phyloP scores from a whole-genome alignment of 192 early-diverging fungal genomes.

The Gryganskiella cystojenkinii region DNA sequence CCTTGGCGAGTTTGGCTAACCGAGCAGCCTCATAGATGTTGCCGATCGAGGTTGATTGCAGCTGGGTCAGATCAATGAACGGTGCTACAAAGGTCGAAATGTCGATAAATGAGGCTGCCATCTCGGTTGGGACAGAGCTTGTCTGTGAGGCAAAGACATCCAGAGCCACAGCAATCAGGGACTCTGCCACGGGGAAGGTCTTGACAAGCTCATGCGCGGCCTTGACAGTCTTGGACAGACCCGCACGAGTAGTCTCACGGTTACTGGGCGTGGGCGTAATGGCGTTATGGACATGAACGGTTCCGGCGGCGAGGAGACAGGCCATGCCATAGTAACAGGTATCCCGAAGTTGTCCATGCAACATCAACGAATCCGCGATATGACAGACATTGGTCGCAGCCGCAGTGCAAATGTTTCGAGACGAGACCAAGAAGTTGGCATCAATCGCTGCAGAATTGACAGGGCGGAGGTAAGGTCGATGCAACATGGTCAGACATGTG shows the following conservation, averaged over 20 bases:
- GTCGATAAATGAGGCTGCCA: constrained; percentile 51
- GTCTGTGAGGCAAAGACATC: constrained; percentile 52
- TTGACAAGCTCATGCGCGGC: constrained; percentile 51
- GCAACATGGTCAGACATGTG: constrained; percentile 64
- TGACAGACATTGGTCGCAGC: constrained; percentile 56
- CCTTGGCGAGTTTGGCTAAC: constrained; percentile 47
- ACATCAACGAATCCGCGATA: constrained; percentile 53
- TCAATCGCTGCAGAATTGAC: constrained; percentile 46
- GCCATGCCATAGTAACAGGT: constrained; percentile 50
- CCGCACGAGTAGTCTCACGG: constrained; percentile 47
- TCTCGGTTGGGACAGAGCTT: constrained; percentile 44
- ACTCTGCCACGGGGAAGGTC: constrained; percentile 52
- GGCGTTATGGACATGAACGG: constrained; percentile 57
- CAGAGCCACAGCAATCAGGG: constrained; percentile 43
- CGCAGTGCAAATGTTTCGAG: constrained; percentile 51
- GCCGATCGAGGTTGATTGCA: constrained; percentile 41
- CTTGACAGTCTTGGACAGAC: constrained; percentile 51
- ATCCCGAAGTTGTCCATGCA: constrained; percentile 40
- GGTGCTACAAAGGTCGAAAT: constrained; percentile 52
- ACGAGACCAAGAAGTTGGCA: constrained; percentile 50
- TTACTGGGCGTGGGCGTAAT: constrained; percentile 47
- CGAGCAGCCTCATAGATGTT: constrained; percentile 51
- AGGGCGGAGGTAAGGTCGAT: constrained; percentile 63
- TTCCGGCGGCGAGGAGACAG: constrained; percentile 53
- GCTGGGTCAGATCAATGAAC: constrained; percentile 45